Evolutionary conservation across 1,284 basidiomycete genomes (phyloP), one percentile per base, ranked within the genome.

Genomic region (Ceratorhiza oryzae-sativae): DNA sequence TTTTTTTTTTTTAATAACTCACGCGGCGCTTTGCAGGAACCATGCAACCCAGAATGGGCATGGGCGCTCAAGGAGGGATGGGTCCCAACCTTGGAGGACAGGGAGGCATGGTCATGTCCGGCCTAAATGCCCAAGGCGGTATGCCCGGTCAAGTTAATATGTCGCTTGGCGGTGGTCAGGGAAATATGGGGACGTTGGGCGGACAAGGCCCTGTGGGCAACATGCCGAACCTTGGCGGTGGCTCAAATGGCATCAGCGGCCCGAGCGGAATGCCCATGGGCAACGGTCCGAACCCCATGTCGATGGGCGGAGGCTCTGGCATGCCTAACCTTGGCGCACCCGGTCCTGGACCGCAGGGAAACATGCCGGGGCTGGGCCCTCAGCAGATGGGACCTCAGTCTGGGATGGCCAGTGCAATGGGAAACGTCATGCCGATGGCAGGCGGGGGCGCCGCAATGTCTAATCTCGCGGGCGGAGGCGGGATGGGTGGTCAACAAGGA

Each of bases 61-160:
- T 68, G 39, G 15, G 23, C 49, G 36, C 42, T 36, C 63, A 55
- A 46, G 27, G 27, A 32, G 62, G 62, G 27, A 68, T 68, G 63
- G 51, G 23, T 5, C 51, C 63, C 27, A 45, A 45, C 39, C n/a
- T 59, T 13, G 36, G n/a, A 59, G 56, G 56, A 18, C 56, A 39
- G n/a, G 55, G 55, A 2, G 56, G 56, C n/a, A 59, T 59, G 56
- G 36, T 59, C 12, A 59, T 59, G 56, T 25, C 56, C 42, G 55
- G 32, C 36, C 56, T 59, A n/a, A 39, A 39, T 36, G 55, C 32
- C 13, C 56, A 59, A 27, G 56, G 56, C 18, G 56, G 56, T 20
- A 41, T 59, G 53, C 27, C 53, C 18, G 56, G 56, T 45, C 56
- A 59, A 59, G 56, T n/a, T 13, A 45, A 45, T 18, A 41, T 59